Evolutionary conservation across 495 filamentous ascomycete genomes (phyloP), one percentile per base, ranked within the genome.

Genomic region (Penicillium alfredii): DNA sequence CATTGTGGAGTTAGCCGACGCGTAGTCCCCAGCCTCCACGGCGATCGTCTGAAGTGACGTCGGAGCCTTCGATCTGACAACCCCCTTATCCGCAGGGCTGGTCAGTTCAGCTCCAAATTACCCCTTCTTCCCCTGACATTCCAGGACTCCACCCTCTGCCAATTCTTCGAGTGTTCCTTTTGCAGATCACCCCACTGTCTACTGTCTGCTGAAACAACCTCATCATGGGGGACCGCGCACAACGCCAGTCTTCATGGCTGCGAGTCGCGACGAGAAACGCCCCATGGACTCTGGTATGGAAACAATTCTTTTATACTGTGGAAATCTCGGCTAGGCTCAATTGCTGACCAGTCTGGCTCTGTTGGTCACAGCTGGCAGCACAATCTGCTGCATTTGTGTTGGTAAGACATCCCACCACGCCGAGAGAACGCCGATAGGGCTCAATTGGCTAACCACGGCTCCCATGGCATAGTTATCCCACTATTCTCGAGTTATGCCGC

Each of bases 401-500:
- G 61, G 67, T 71, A 46, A 44, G 63, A 55, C 18, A 26, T 23
- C 44, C 22, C 8, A 11, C 40, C 12, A 10, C 17, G n/a, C 19
- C 9, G 13, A 9, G 3, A 10, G 4, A 24, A 35, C n/a, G 14
- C 13, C 18, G 20, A 3, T 1, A 16, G 1, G 10, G 20, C 19
- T 12, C 3, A 9, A 15, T 40, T 22, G 36, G 20, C 49, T 63
- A 42, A 58, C 31, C 6, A 15, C 11, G 21, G 4, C 4, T 41
- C 32, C 44, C 20, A 13, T 16, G 21, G 13, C 14, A 27, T 55
- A 86, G 84, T 72, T 96, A 24, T 80, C 89, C 68, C 90, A 94
- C 66, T 96, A 96, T 56, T 94, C 89, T 8, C 76, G 88, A 45
- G 75, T 88, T 27, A 98, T 98, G 92, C 82, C 86, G 4, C 71